phyloP scores from a whole-genome alignment of 1,284 basidiomycete species.

The Acaromyces ingoldii region DNA sequence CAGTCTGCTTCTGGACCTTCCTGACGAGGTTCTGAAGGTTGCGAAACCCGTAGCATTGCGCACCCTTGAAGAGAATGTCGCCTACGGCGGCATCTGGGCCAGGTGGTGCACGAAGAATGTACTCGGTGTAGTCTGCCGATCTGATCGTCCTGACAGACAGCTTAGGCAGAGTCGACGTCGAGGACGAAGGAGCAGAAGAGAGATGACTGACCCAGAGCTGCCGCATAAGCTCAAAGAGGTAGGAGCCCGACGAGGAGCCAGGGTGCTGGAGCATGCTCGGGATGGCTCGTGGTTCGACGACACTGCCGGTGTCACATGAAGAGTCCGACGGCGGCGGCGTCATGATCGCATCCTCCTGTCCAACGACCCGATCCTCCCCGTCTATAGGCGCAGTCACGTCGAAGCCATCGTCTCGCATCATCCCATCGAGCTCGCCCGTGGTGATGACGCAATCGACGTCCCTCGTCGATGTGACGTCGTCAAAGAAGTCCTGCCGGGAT shows the following conservation, averaged over 20 bases:
- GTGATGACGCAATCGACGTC: conserved; percentile 98
- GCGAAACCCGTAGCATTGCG: conserved; percentile 93
- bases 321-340: not conserved
- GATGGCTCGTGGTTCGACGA: conserved; percentile 46
- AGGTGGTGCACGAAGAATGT: conserved; percentile 54
- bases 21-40: conserved; percentile 96
- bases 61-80: conserved; percentile 75
- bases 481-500: conserved; percentile 58
- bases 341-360: conserved; percentile 53
- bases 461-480: conserved; percentile 55
- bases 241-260: conserved; percentile 89
- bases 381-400: conserved; percentile 64
- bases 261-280: conserved; percentile 72
- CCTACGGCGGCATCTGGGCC: not conserved
- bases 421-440: conserved; percentile 83
- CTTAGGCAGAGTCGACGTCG: conserved; percentile 15
- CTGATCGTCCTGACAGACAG: conserved; percentile 39
- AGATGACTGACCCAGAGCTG: conserved; percentile 34
- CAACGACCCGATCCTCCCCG: conserved; percentile 53
- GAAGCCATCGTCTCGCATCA: conserved; percentile 77
- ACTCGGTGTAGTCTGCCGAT: conserved; percentile 62
- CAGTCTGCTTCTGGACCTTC: conserved; percentile 60
- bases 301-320: too few species aligned
- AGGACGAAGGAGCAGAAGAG: conserved; percentile 1
- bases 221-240: conserved; percentile 62